These are phyloP conservation scores for Phytophthora pini DNA, from an alignment of 352 stramenopile species.

Conservation along the genomic window DNA sequence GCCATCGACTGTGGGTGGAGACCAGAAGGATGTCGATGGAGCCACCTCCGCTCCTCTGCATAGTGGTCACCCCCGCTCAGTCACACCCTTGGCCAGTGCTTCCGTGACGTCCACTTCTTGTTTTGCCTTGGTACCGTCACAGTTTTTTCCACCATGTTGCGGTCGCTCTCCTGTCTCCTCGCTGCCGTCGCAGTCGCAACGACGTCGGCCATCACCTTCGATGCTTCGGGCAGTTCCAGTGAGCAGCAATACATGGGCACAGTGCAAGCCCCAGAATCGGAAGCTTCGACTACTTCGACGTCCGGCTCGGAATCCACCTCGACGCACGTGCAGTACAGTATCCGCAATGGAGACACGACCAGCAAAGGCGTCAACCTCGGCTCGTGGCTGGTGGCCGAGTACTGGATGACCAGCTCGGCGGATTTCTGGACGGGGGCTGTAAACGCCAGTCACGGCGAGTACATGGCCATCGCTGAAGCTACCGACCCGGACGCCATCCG, in stretches of 20 bases:
- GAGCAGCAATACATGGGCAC: conserved; percentile 19
- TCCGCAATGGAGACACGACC: conserved; percentile 54
- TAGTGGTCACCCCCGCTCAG: conserved; percentile 7
- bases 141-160: conserved; percentile 15
- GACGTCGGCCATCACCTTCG: conserved; percentile 21
- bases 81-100: neutral
- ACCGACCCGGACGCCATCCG: conserved; percentile 44
- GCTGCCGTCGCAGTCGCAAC: neutral
- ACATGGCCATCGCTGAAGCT: conserved; percentile 61
- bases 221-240: conserved; percentile 16
- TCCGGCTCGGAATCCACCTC: conserved; percentile 10
- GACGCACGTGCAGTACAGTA: conserved; percentile 61
- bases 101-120: conserved; percentile 8
- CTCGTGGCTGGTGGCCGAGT: conserved; percentile 77
- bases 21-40: conserved; percentile 22
- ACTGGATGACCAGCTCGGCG: conserved; percentile 76
- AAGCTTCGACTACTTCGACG: conserved; percentile 13
- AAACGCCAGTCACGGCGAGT: conserved; percentile 58
- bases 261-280: conserved; percentile 13
- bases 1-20: neutral
- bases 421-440: conserved; percentile 59
- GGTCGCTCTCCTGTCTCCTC: conserved; percentile 11
- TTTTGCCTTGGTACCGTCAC: conserved; percentile 15
- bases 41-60: neutral
- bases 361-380: conserved; percentile 80